Evolutionary conservation across 2,329 filamentous ascomycete species (phyloP).

Genomic region (Diaporthe longicolla): DNA sequence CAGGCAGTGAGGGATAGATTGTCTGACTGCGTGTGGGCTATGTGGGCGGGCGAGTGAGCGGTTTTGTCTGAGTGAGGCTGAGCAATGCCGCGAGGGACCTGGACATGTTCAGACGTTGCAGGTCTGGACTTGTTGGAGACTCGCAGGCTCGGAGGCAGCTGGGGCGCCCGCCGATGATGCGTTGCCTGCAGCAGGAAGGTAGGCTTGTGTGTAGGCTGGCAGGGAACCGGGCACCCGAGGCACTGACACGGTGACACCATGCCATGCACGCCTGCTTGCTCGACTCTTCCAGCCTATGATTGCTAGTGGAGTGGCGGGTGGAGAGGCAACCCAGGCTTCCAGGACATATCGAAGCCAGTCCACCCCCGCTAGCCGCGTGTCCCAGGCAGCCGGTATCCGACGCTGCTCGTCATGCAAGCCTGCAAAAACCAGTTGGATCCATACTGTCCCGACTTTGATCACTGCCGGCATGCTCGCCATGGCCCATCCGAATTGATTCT

Average conservation of each 20-base stretch:
- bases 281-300: conserved; percentile 16
- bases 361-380: conserved; percentile 24
- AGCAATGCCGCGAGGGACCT: conserved; percentile 17
- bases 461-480: neutral
- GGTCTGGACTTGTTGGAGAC: conserved; percentile 20
- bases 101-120: conserved; percentile 27
- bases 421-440: too few relatives aligned
- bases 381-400: conserved; percentile 30
- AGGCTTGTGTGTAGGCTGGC: neutral
- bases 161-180: conserved; percentile 29
- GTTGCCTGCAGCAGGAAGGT: conserved; percentile 33
- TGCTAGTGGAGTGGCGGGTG: conserved; percentile 28
- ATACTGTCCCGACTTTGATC: neutral
- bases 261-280: neutral
- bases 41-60: neutral
- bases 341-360: neutral
- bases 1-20: neutral
- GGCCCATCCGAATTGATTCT: neutral
- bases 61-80: conserved; percentile 27
- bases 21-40: conserved; percentile 10
- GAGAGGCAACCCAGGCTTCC: conserved; percentile 8
- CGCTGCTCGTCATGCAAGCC: conserved; percentile 19
- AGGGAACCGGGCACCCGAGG: neutral
- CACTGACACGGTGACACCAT: conserved; percentile 15
- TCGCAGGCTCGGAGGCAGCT: neutral